Evolutionary conservation across 371 early-diverging fungal genomes (phyloP).

Genomic region (Circinella minor): DNA sequence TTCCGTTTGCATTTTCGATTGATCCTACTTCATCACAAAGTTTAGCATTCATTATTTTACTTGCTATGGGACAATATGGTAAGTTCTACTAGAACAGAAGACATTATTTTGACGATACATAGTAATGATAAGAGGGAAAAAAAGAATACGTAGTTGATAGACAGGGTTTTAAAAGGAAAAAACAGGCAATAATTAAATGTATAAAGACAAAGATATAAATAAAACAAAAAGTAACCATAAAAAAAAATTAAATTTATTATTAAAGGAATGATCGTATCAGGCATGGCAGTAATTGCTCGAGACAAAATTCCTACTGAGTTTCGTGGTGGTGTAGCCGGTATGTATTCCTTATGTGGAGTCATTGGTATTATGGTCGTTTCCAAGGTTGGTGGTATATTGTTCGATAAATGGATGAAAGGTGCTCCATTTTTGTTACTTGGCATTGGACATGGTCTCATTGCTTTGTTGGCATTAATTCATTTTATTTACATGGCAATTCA

Average conservation of each 20-base stretch:
- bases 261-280: conserved; percentile 70
- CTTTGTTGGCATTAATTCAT: conserved; percentile 11
- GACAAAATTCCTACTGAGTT: conserved; percentile 50
- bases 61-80: conserved; percentile 78
- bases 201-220: too few species aligned
- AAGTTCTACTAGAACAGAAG: conserved; percentile 7
- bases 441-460: conserved; percentile 49
- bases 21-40: conserved; percentile 60
- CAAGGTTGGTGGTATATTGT: conserved; percentile 63
- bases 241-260: background rate
- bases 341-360: conserved; percentile 73
- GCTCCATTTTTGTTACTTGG: conserved; percentile 68
- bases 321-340: conserved; percentile 74
- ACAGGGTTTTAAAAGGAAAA: too few species aligned
- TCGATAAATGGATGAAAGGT: conserved; percentile 65
- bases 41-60: conserved; percentile 56
- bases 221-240: background rate
- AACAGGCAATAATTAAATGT: too few species aligned
- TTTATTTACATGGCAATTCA: background rate
- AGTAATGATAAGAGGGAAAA: too few species aligned
- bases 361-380: conserved; percentile 48
- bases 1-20: conserved; percentile 60
- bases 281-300: conserved; percentile 69
- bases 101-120: background rate
- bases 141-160: too few species aligned